A percentile compares a stretch with the other conserved stretches of the same genome.
These are phyloP conservation scores for Aphanocladium album DNA, from an alignment of 2,329 filamentous ascomycete species.

Conservation along the genomic window DNA sequence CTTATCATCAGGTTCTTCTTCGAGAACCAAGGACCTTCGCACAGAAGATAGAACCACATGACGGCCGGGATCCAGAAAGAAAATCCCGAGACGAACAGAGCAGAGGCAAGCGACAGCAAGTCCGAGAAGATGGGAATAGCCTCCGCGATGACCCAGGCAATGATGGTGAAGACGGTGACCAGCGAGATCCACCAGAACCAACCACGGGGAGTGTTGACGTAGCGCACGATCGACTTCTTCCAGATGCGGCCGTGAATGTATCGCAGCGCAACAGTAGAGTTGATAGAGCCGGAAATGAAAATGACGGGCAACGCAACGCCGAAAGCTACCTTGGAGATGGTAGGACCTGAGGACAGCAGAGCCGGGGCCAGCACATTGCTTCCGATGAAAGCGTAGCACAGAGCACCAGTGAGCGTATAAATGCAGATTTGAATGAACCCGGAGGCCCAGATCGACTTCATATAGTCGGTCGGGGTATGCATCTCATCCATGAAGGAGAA, in stretches of 20 bases:
- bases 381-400: slow-evolving; percentile 64
- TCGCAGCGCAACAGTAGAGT: slow-evolving; percentile 36
- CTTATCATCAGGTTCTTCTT: slow-evolving; percentile 23
- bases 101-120: slow-evolving; percentile 47
- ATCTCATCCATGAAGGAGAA: slow-evolving; percentile 40
- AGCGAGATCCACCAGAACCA: slow-evolving; percentile 52
- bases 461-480: slow-evolving; percentile 34
- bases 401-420: slow-evolving; percentile 56
- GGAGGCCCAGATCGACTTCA: slow-evolving; percentile 49
- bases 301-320: slow-evolving; percentile 63
- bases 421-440: slow-evolving; percentile 53
- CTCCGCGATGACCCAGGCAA: slow-evolving; percentile 65
- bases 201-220: slow-evolving; percentile 35
- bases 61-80: slow-evolving; percentile 34
- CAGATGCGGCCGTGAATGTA: slow-evolving; percentile 34
- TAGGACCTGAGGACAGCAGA: slow-evolving; percentile 51
- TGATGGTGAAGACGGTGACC: slow-evolving; percentile 49
- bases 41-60: slow-evolving; percentile 33
- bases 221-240: slow-evolving; percentile 30
- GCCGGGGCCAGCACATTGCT: slow-evolving; percentile 55
- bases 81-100: slow-evolving; percentile 39
- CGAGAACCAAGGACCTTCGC: slow-evolving; percentile 22
- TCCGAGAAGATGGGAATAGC: slow-evolving; percentile 66
- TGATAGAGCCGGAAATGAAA: slow-evolving; percentile 62
- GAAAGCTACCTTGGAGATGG: slow-evolving; percentile 58